Evolutionary conservation across 23 red algal species (phyloP).

Genomic region (Gracilaria caudata): DNA sequence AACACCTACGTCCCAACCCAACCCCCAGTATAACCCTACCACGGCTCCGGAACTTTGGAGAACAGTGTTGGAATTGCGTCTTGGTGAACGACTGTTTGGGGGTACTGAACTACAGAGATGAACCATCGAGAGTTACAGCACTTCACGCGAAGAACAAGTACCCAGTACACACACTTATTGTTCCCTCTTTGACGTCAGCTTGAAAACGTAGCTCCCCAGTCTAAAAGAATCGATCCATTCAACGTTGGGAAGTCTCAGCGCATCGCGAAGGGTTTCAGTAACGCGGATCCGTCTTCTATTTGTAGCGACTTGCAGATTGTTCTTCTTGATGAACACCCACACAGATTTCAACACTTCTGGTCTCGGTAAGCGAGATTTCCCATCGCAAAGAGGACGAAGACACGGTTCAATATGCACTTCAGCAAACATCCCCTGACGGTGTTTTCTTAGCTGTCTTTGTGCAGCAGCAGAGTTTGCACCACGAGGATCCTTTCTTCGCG

Average conservation of each 20-base stretch:
- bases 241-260: slow-evolving; percentile 21
- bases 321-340: slow-evolving; percentile 45
- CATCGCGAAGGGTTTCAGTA: slow-evolving; percentile 36
- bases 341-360: slow-evolving; percentile 43
- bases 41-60: too few relatives aligned
- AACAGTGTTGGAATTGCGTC: too few relatives aligned
- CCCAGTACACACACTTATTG: neutral
- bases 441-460: slow-evolving; percentile 3
- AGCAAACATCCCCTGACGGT: slow-evolving; percentile 37
- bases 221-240: slow-evolving; percentile 46
- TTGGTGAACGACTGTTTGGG: too few relatives aligned
- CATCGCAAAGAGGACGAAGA: slow-evolving; percentile 31
- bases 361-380: slow-evolving; percentile 33
- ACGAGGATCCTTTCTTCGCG: neutral
- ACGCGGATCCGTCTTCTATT: slow-evolving; percentile 39
- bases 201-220: slow-evolving; percentile 39
- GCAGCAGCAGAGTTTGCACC: slow-evolving; percentile 21
- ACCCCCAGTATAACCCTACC: too few relatives aligned
- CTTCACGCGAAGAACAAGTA: neutral
- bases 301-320: slow-evolving; percentile 26
- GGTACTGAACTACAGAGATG: too few relatives aligned
- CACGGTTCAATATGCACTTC: slow-evolving; percentile 15
- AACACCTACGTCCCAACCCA: too few relatives aligned
- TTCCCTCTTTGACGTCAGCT: neutral
- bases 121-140: neutral